phyloP scores from a whole-genome alignment of 192 early-diverging fungal genomes.

The Linnemannia hyalina region DNA sequence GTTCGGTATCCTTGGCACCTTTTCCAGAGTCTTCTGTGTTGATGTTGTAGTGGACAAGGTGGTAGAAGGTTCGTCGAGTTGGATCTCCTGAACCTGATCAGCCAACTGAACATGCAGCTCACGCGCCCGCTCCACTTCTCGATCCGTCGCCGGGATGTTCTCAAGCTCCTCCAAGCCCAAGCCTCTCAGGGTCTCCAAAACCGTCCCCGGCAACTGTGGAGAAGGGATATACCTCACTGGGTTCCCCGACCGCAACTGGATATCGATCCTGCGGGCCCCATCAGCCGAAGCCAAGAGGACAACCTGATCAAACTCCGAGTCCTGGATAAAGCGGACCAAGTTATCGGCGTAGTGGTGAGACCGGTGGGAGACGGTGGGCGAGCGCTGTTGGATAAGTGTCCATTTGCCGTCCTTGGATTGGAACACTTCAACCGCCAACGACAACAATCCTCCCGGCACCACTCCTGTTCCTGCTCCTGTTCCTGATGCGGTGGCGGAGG shows the following conservation, averaged over 20 bases:
- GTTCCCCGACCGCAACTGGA: slow-evolving; percentile 67
- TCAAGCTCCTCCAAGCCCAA: slow-evolving; percentile 56
- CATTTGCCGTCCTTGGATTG: slow-evolving; percentile 72
- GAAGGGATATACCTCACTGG: slow-evolving; percentile 63
- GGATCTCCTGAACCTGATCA: slow-evolving; percentile 23
- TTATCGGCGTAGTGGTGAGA: slow-evolving; percentile 64
- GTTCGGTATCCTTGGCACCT: slow-evolving; percentile 66
- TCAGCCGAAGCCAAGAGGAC: slow-evolving; percentile 77
- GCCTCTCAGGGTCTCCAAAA: slow-evolving; percentile 21
- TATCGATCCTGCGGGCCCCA: slow-evolving; percentile 72
- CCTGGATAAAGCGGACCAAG: slow-evolving; percentile 68
- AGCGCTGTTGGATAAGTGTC: slow-evolving; percentile 81
- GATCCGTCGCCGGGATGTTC: slow-evolving; percentile 36
- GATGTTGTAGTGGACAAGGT: background rate
- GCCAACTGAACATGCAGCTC: background rate
- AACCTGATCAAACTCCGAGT: slow-evolving; percentile 65
- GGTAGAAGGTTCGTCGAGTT: slow-evolving; percentile 17
- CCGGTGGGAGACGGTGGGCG: slow-evolving; percentile 67
- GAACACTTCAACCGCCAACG: slow-evolving; percentile 71
- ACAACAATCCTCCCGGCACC: slow-evolving; percentile 36
- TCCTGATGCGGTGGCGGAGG: slow-evolving; percentile 29
- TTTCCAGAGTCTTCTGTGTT: slow-evolving; percentile 9
- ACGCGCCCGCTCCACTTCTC: slow-evolving; percentile 16
- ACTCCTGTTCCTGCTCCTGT: background rate
- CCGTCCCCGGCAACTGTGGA: slow-evolving; percentile 18